Evolutionary conservation across 2,329 filamentous ascomycete genomes (phyloP).

Genomic region (Geosmithia putterillii): DNA sequence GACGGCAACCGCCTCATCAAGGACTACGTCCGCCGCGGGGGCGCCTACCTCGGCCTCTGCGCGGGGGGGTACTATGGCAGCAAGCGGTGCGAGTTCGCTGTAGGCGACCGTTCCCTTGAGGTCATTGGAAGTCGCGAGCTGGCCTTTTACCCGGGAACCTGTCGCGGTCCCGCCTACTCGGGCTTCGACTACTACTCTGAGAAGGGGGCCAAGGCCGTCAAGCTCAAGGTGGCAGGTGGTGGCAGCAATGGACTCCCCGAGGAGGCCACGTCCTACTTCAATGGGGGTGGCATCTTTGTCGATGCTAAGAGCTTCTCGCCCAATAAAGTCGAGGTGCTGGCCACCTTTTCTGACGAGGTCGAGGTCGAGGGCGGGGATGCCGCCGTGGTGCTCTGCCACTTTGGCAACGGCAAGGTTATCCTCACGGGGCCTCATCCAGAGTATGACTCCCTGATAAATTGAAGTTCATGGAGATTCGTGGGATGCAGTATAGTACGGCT

Average conservation of each 20-base stretch:
- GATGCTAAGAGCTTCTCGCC: slow-evolving; percentile 52
- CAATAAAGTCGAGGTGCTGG: slow-evolving; percentile 66
- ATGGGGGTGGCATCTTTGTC: slow-evolving; percentile 89
- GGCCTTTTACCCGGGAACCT: slow-evolving; percentile 76
- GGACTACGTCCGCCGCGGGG: slow-evolving; percentile 76
- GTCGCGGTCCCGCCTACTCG: slow-evolving; percentile 73
- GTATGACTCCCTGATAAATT: too few relatives aligned
- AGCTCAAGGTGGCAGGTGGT: slow-evolving; percentile 48
- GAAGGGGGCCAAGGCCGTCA: slow-evolving; percentile 62
- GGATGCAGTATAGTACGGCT: too few relatives aligned
- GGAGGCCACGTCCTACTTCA: slow-evolving; percentile 70
- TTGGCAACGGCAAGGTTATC: slow-evolving; percentile 69
- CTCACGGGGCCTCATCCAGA: slow-evolving; percentile 88
- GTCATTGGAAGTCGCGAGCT: slow-evolving; percentile 79
- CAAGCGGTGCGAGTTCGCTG: slow-evolving; percentile 78
- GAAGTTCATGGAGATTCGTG: too few relatives aligned
- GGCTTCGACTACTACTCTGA: slow-evolving; percentile 91
- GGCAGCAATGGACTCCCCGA: slow-evolving; percentile 9
- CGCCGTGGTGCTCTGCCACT: slow-evolving; percentile 70
- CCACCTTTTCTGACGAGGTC: slow-evolving; percentile 62
- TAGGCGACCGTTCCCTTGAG: slow-evolving; percentile 64
- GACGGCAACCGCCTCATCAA: slow-evolving; percentile 73
- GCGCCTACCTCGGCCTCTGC: slow-evolving; percentile 81
- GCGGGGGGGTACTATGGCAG: slow-evolving; percentile 89
- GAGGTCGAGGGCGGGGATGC: slow-evolving; percentile 69